Evolutionary conservation across 768 basidiomycete species (phyloP), one percentile per base, ranked within the genome.

Genomic region (Amanita fuliginea): DNA sequence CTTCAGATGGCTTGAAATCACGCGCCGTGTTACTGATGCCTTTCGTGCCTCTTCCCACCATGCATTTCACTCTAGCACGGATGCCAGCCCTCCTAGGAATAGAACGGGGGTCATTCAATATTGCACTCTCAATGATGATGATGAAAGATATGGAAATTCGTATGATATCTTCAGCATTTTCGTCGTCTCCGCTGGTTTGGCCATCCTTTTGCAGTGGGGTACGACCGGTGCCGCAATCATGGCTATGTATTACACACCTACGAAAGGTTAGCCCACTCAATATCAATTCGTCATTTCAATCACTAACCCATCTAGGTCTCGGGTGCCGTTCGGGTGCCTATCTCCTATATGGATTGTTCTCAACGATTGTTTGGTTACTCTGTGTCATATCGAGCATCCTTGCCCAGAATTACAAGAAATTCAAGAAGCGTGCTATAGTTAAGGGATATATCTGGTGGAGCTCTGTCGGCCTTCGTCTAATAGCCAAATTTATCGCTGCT

Each of bases 181-280:
- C 28, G 1, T 52, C 30, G 30, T 53, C 6, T 51, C 56, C 2
- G 54, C 54, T 6, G n/a, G 36, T 14, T 33, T 56, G n/a, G 61
- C 55, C 24, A 42, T 60, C 3, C 46, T 55, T 28, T 48, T 60
- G 19, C 58, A 59, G 44, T 62, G 61, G 61, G 61, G 61, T 2
- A 62, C 61, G 6, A 54, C 58, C 6, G 59, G 59, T 3, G 57
- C 55, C 33, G 58, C 61, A 14, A 42, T 59, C 19, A 36, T 63
- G 18, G 55, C 57, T 14, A 49, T 52, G n/a, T 60, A 53, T 37
- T 53, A 42, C 35, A 60, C 57, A 18, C 60, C 57, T 24, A 61
- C 62, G 3, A 53, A 36, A 21, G 60, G 62, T 59, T 41, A 39
- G 57, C 33, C 39, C 9, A 41, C 41, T 26, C 19, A 11, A 22